phyloP scores from a whole-genome alignment of 106 monocot species.

The Narthecium ossifragum region DNA sequence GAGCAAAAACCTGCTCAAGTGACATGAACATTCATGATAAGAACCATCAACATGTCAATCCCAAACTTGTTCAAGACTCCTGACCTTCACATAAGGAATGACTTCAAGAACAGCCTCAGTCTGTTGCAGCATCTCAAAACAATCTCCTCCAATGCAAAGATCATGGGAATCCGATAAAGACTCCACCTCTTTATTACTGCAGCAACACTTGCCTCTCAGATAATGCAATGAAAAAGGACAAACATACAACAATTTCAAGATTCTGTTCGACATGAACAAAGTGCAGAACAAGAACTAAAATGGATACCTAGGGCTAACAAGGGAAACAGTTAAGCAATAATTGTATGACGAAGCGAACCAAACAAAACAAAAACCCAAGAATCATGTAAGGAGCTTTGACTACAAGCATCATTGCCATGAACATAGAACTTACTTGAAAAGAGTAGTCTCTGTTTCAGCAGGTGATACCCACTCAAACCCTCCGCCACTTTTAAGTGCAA shows the following conservation, averaged over 20 bases:
- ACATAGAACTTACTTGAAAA: slow-evolving; percentile 50
- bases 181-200: slow-evolving; percentile 73
- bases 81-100: slow-evolving; percentile 93
- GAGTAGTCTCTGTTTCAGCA: slow-evolving; percentile 68
- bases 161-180: slow-evolving; percentile 75
- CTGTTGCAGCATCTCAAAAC: slow-evolving; percentile 84
- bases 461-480: slow-evolving; percentile 86
- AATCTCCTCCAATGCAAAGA: slow-evolving; percentile 97
- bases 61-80: neutral
- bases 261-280: too few species aligned
- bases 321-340: too few species aligned
- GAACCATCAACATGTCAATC: too few species aligned
- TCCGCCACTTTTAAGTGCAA: slow-evolving; percentile 23
- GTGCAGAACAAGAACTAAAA: too few species aligned
- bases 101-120: slow-evolving; percentile 73
- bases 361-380: too few species aligned
- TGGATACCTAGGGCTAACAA: too few species aligned
- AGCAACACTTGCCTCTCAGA: neutral
- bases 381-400: too few species aligned
- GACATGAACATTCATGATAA: too few species aligned
- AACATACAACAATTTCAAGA: too few species aligned
- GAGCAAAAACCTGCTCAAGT: slow-evolving; percentile 93
- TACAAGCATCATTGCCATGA: neutral
- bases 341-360: too few species aligned
- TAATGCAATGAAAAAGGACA: neutral